A percentile compares a stretch with the other conserved stretches of the same genome.
Evolutionary conservation across 805 yeast genomes (phyloP).

Genomic region (Maudiozyma pseudohumilis): DNA sequence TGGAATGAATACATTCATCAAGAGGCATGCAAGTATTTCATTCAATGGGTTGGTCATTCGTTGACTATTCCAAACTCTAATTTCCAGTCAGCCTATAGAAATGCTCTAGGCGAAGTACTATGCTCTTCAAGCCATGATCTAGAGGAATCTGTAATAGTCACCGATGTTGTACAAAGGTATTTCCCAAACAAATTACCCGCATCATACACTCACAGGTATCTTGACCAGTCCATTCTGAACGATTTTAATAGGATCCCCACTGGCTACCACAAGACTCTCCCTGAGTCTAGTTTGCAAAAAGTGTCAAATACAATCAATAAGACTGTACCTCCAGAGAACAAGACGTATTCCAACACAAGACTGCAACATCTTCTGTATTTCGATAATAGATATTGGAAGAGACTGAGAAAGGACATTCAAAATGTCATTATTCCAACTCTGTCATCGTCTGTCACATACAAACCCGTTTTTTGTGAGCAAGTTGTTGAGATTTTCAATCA

Average conservation of each 20-base stretch:
- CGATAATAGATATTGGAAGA: conserved; percentile 50
- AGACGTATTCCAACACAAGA: conserved; percentile 33
- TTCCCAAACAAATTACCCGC: conserved; percentile 13
- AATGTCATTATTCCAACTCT: conserved; percentile 45
- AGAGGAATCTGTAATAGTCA: conserved; percentile 17
- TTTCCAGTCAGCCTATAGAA: conserved; percentile 34
- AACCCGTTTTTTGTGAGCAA: conserved; percentile 42
- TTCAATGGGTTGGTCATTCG: conserved; percentile 44
- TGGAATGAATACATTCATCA: conserved; percentile 44
- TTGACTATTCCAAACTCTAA: conserved; percentile 29
- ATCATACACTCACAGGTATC: conserved; percentile 15
- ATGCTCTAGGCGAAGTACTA: conserved; percentile 37
- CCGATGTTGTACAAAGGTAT: conserved; percentile 16
- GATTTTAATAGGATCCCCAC: conserved; percentile 28
- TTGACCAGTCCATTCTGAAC: conserved; percentile 28
- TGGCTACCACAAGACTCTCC: conserved; percentile 25
- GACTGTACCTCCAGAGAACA: conserved; percentile 7
- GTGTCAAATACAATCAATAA: conserved; percentile 26
- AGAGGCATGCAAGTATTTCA: conserved; percentile 34
- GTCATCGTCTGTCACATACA: conserved; percentile 39
- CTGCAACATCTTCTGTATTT: conserved; percentile 49
- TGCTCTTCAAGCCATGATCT: conserved; percentile 20
- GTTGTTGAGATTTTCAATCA: conserved; percentile 46
- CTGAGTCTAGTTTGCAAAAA: conserved; percentile 11
- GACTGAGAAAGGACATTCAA: conserved; percentile 39